Conservation (phyloP, 1,284 basidiomycete genomes). For the Sutorius eximius region DNA sequence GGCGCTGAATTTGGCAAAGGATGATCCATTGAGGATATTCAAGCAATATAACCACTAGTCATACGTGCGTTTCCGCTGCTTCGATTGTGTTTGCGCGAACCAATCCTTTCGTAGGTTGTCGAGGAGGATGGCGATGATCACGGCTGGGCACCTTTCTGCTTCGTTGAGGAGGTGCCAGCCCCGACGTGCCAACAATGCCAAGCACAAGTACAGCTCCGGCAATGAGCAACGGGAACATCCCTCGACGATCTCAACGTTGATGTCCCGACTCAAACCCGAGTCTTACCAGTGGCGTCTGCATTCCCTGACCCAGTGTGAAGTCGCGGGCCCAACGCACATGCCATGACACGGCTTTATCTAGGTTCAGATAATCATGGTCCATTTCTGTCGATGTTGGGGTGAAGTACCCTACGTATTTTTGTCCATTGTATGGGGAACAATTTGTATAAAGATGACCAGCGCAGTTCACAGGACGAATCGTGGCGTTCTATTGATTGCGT, state of each 20-base stretch:
- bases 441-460: neutral
- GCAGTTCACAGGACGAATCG: neutral
- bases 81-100: slow-evolving; percentile 1
- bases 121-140: slow-evolving; percentile 86
- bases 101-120: slow-evolving; percentile 58
- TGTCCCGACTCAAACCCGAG: slow-evolving; percentile 49
- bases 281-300: slow-evolving; percentile 74
- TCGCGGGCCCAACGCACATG: slow-evolving; percentile 20
- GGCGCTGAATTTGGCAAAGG: slow-evolving; percentile 83
- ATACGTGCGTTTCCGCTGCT: slow-evolving; percentile 55
- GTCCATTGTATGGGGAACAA: slow-evolving; percentile 15
- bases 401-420: slow-evolving; percentile 8
- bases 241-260: slow-evolving; percentile 34
- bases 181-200: slow-evolving; percentile 56
- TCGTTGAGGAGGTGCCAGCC: slow-evolving; percentile 67
- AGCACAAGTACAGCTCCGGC: slow-evolving; percentile 42
- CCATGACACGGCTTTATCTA: slow-evolving; percentile 11
- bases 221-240: slow-evolving; percentile 28
- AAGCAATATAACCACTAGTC: slow-evolving; percentile 98
- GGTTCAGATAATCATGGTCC: slow-evolving; percentile 16
- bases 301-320: slow-evolving; percentile 47
- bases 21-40: slow-evolving; percentile 88
- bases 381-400: slow-evolving; percentile 15
- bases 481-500: neutral
- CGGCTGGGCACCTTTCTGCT: slow-evolving; percentile 90